Percentiles rank a stretch among this genome's conserved stretches.
Evolutionary conservation across 1,284 basidiomycete genomes (phyloP).

Genomic region (Rhodotorula sp.): DNA sequence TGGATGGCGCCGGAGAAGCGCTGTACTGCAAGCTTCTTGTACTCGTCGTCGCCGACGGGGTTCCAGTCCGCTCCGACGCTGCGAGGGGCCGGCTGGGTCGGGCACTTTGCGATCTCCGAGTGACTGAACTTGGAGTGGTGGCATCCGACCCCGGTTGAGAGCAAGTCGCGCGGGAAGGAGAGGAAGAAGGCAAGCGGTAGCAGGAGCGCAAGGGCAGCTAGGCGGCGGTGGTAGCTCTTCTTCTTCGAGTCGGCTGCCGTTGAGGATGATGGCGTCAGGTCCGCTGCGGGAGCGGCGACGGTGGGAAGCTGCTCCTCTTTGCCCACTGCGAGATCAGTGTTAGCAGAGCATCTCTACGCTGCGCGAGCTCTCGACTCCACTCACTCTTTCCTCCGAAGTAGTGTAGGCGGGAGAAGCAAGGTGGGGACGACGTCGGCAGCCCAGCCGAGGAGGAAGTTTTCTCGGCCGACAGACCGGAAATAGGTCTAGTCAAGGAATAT

Average conservation of each 20-base stretch:
- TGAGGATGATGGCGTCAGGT: not conserved
- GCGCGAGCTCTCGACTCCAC: not conserved
- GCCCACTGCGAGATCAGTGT: not conserved
- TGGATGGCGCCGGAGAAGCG: slow-evolving; percentile 28
- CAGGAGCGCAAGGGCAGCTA: slow-evolving; percentile 21
- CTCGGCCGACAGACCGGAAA: not conserved
- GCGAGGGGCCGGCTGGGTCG: slow-evolving; percentile 16
- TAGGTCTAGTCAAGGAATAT: not conserved
- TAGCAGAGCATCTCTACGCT: not conserved
- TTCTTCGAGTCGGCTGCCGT: not conserved
- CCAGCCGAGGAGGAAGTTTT: too few species aligned
- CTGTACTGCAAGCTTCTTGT: slow-evolving; percentile 19
- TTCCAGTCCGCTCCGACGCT: slow-evolving; percentile 31
- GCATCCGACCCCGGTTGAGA: not conserved
- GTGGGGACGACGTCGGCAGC: too few species aligned
- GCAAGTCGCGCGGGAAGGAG: not conserved
- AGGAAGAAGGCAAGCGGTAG: slow-evolving; percentile 20
- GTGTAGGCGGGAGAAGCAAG: not conserved
- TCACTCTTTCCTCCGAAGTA: not conserved
- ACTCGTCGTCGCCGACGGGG: slow-evolving; percentile 24
- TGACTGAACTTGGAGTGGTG: not conserved
- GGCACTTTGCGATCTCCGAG: slow-evolving; percentile 17
- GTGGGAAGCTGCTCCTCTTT: not conserved
- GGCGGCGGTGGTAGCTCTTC: not conserved
- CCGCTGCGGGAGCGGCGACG: not conserved